Base-by-base conservation (phyloP, 2,329 filamentous ascomycete genomes). In the Cylindrodendrum hubeiense region DNA sequence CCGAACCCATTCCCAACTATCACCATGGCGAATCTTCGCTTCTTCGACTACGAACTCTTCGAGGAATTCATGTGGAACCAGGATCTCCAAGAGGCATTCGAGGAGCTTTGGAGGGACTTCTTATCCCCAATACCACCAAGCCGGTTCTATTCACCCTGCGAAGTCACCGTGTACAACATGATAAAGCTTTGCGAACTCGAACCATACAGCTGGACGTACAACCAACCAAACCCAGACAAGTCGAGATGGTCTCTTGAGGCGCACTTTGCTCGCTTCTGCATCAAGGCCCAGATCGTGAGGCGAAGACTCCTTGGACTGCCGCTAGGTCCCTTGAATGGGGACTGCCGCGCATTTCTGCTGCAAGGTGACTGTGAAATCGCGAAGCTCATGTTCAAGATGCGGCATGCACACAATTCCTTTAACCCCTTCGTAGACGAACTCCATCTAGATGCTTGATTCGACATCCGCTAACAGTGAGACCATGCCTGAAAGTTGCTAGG, bases 171-270 rank as follows among this genome's bases (percentile, higher is more conserved):
- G 2, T 4, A 17, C 9, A 13, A 24, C 15, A 28, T 39, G 19
- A 50, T 64, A 12, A 24, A 43, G 24, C 39, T 68, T 0, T 24
- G 57, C 12, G 53, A 64, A n/a, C 0, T 13, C 1, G 54, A 64
- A 41, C 67, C 65, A 1, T 3, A 21, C 2, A n/a, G 15, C 1
- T 67, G 57, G 50, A 26, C 28, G 12, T 71, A 71, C 49, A 53
- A 26, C 28, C 21, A 37, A 5, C 30, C 30, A 1, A 53, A 43
- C 17, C 65, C 67, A 3, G 30, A 70, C 34, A 71, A 70, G 47
- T 41, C 24, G 5, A 59, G 13, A 10, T 71, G 69, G 67, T 3
- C 6, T 4, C 34, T 41, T 21, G 26, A 49, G 10, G 54, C 60
- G 2, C 63, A 69, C 26, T 34, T 62, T 5, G 46, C 52, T 3